phyloP scores from a whole-genome alignment of 148 eudicot genomes.

The Vaccinium myrtillus region DNA sequence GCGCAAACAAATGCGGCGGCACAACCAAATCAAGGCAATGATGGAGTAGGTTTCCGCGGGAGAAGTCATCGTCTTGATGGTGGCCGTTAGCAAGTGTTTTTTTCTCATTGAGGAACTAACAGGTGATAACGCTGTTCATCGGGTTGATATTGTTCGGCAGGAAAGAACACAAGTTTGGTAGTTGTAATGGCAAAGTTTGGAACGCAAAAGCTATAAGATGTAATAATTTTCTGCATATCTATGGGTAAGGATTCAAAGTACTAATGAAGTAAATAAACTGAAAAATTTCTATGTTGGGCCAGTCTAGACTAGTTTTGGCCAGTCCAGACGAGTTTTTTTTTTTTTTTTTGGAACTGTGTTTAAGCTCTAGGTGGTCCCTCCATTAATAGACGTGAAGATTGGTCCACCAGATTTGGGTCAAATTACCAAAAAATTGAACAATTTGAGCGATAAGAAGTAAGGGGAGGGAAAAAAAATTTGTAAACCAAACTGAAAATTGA shows the following conservation, averaged over 20 bases:
- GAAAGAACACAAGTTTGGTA: not conserved
- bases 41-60: slow-evolving; percentile 18
- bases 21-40: slow-evolving; percentile 17
- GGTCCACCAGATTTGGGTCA: not conserved
- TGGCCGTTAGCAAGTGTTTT: not conserved
- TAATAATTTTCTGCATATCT: not conserved
- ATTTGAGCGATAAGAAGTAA: too few relatives aligned
- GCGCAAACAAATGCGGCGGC: not conserved
- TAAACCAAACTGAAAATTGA: too few relatives aligned
- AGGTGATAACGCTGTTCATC: not conserved
- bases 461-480: too few relatives aligned
- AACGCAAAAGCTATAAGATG: not conserved
- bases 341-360: too few relatives aligned
- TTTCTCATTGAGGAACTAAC: not conserved
- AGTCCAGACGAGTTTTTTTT: too few relatives aligned
- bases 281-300: not conserved
- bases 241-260: not conserved
- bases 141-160: not conserved
- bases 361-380: not conserved
- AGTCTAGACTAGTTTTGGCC: too few relatives aligned
- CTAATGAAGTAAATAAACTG: not conserved
- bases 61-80: slow-evolving; percentile 23
- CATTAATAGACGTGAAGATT: not conserved
- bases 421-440: too few relatives aligned
- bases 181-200: not conserved